These are phyloP conservation scores for Peniophora sp. DNA, from an alignment of 1,284 basidiomycete species.

Conservation along the genomic window DNA sequence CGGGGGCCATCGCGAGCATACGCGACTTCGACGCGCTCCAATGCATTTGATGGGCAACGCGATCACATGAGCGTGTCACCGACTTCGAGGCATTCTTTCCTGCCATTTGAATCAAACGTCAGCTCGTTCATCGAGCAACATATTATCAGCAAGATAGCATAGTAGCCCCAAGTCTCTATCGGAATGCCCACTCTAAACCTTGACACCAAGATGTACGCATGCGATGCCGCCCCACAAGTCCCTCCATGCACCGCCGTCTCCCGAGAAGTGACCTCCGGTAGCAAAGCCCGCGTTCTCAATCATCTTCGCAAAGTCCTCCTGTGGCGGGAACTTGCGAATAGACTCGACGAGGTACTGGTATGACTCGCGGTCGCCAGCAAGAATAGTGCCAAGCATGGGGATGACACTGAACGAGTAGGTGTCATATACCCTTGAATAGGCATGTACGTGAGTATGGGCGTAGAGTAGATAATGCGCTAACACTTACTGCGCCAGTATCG, in stretches of 20 bases:
- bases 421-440: conserved; percentile 71
- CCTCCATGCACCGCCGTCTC: conserved; percentile 83
- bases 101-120: too few relatives aligned
- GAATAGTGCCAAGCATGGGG: conserved; percentile 88
- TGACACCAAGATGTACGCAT: conserved; percentile 80
- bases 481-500: conserved; percentile 71
- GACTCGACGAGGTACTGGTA: conserved; percentile 99
- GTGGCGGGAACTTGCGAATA: conserved; percentile 90
- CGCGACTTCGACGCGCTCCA: too few relatives aligned
- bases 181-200: conserved; percentile 36
- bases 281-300: conserved; percentile 80
- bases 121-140: too few relatives aligned
- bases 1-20: too few relatives aligned
- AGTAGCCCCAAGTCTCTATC: background rate
- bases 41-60: too few relatives aligned
- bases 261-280: conserved; percentile 62
- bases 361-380: conserved; percentile 92
- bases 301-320: conserved; percentile 88
- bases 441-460: background rate
- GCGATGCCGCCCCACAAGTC: conserved; percentile 86
- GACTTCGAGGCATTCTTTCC: too few relatives aligned
- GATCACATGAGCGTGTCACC: too few relatives aligned
- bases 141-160: too few relatives aligned
- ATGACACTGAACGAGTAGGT: conserved; percentile 97
- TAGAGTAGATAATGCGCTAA: conserved; percentile 23